Conservation (phyloP, 1,284 basidiomycete genomes). For the Cutaneotrichosporon daszewskae region DNA sequence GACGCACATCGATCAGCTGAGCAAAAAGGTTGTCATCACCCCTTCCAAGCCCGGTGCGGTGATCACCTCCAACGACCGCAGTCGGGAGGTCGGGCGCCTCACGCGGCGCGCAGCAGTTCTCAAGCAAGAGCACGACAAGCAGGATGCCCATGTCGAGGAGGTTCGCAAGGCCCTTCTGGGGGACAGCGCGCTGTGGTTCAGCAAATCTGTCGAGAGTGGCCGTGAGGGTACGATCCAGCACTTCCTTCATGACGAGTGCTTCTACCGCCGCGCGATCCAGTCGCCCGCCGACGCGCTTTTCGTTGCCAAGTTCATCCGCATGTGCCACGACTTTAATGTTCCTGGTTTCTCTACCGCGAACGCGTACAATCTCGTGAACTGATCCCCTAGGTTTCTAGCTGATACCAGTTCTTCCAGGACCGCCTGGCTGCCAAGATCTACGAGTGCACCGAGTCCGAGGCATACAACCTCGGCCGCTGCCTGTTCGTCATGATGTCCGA, state of each 20-base stretch:
- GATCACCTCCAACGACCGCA: conserved; percentile 3
- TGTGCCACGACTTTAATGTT: conserved; percentile 78
- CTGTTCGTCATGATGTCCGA: conserved; percentile 71
- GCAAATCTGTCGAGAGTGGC: conserved; percentile 47
- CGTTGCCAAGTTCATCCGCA: conserved; percentile 83
- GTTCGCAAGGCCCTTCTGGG: conserved; percentile 57
- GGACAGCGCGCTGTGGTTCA: conserved; percentile 92
- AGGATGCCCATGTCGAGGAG: conserved; percentile 52
- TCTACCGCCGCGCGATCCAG: conserved; percentile 83
- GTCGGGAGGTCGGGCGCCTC: conserved; percentile 26
- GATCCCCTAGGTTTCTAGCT: conserved; percentile 40
- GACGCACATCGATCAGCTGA: conserved; percentile 41
- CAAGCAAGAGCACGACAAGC: conserved; percentile 32
- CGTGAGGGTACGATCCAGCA: conserved; percentile 6
- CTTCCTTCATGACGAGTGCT: conserved; percentile 66
- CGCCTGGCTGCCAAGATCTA: conserved; percentile 79
- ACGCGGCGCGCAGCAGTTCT: conserved; percentile 27
- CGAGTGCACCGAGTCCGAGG: conserved; percentile 92
- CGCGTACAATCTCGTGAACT: conserved; percentile 64
- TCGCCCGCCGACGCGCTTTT: conserved; percentile 96
- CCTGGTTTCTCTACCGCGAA: conserved; percentile 78
- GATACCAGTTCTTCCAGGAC: conserved; percentile 62
- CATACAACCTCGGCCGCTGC: conserved; percentile 89
- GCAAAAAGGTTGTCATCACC: too few relatives aligned
- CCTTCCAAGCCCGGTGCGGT: too few relatives aligned